Base-by-base conservation (phyloP, 352 stramenopile genomes). In the Pythium biforme region DNA sequence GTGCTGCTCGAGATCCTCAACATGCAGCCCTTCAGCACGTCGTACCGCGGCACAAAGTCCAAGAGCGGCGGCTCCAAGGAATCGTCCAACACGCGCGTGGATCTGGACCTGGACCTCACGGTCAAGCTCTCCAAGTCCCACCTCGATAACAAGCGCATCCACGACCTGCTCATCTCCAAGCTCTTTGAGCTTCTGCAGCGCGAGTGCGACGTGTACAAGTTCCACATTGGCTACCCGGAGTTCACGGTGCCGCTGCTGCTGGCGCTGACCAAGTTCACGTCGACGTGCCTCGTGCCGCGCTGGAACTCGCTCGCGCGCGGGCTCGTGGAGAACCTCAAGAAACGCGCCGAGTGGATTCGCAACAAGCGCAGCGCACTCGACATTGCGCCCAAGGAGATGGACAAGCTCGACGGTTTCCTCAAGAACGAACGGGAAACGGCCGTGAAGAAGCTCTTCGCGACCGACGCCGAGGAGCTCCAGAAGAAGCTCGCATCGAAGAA, bases 171-270 rank as follows among this genome's bases (percentile, higher is more conserved):
- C 37, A 80, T 98, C 33, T 79, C 88, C n/a, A 86, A 91, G 68
- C 74, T 96, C 10, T 98, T 98, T 75, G 81, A 97, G 55, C 70
- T 99, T 47, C 74, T 99, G 55, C 91, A 98, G 72, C 83, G 90
- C 57, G 95, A 98, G 73, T 88, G 97, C 39, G 92, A 98, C 66
- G 77, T 98, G 49, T 98, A 98, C 77, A 90, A 94, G 70, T 98
- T 97, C 73, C 96, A 96, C 60, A 91, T 98, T 45, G 94, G 88
- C 20, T 98, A 98, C 76, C 97, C 96, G 0, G 97, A 99, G 74
- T 92, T 98, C 58, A 88, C 86, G 0, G 85, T 98, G 60, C 83
- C 90, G 29, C 79, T 98, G 52, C 66, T 86, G 43, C 80, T 97
- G 34, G 77, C 83, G 47, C 79, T 98, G 61, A 84, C 83, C 61